Conservation (phyloP, 352 stramenopile genomes). For the Pythium sukuiense region DNA sequence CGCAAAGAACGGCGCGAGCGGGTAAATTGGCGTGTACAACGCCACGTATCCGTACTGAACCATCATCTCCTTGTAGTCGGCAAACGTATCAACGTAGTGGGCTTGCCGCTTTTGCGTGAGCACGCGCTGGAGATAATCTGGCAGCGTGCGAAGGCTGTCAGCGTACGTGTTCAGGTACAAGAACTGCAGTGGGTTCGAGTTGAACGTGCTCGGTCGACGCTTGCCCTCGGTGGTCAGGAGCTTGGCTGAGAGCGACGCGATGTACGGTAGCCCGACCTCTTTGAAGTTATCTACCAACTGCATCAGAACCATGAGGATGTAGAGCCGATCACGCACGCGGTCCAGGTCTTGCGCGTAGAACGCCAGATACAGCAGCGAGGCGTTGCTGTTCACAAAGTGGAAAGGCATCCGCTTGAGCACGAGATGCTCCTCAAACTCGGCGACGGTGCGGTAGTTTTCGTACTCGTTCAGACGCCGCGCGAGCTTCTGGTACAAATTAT, state of each 20-base stretch:
- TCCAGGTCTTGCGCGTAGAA: constrained; percentile 61
- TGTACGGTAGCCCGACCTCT: constrained; percentile 56
- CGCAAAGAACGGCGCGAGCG: constrained; percentile 89
- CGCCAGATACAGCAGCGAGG: constrained; percentile 65
- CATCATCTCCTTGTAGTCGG: constrained; percentile 82
- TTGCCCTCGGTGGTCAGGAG: constrained; percentile 46
- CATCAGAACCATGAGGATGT: constrained; percentile 66
- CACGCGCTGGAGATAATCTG: constrained; percentile 45
- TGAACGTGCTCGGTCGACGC: constrained; percentile 25
- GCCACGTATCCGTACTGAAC: constrained; percentile 93
- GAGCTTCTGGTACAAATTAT: constrained; percentile 64
- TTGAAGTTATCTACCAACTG: constrained; percentile 74
- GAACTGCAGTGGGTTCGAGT: not conserved
- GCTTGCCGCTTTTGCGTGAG: constrained; percentile 63
- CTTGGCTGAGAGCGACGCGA: constrained; percentile 44
- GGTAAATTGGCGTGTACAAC: constrained; percentile 91
- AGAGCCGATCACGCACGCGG: constrained; percentile 59
- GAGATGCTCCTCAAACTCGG: constrained; percentile 69
- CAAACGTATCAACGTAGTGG: constrained; percentile 65
- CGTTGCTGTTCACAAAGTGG: constrained; percentile 78
- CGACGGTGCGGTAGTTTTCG: constrained; percentile 69
- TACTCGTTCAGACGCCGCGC: constrained; percentile 64
- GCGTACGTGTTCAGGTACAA: constrained; percentile 11
- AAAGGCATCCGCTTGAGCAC: constrained; percentile 76
- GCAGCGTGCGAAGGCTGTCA: constrained; percentile 5